Base-by-base conservation (phyloP, 345 rosid species). In the Salix viminalis region DNA sequence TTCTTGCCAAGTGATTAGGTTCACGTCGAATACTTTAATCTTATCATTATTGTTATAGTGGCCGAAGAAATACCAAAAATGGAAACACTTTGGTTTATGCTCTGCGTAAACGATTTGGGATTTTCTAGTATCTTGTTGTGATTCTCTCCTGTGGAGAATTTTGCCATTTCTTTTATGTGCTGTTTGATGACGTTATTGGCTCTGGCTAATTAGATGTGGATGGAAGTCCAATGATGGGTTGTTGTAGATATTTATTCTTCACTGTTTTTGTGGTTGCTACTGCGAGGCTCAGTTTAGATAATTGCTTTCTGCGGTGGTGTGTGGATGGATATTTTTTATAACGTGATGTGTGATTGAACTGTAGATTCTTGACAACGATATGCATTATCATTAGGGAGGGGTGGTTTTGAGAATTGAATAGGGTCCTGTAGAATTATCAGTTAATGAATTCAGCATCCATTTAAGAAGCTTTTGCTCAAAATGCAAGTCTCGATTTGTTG, bases 1-100 rank as follows among this genome's bases (percentile, higher is more conserved):
- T 89, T 19, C 83, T 87, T 67, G 90, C 85, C 54, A 90, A 92
- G 87, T 92, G 87, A 85, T 58, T 10, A 10, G 11, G 4, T 41
- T 39, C 5, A 1, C 24, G 13, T 7, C 32, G 2, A 6, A 74
- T 7, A 67, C 44, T 41, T 41, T 9, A 9, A 41, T 41, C 44
- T 41, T 41, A 41, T 41, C 44, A 41, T 41, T 3, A 6, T 52
- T 6, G 19, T n/a, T 44, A 26, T 42, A 13, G 15, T 69, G 21
- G 7, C n/a, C 23, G 30, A 37, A 24, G 30, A 37, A 24, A 41
- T 76, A 50, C 30, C 18, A 46, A 46, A 65, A 32, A 39, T 41
- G 26, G 61, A 42, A 13, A 44, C 46, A 6, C 28, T 71, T 23
- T 50, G 34, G 39, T 65, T 24, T 77, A 37, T 71, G 64, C 65